A percentile compares a stretch with the other conserved stretches of the same genome.
phyloP scores from a whole-genome alignment of 805 yeast species.

The Candida schatavii region DNA sequence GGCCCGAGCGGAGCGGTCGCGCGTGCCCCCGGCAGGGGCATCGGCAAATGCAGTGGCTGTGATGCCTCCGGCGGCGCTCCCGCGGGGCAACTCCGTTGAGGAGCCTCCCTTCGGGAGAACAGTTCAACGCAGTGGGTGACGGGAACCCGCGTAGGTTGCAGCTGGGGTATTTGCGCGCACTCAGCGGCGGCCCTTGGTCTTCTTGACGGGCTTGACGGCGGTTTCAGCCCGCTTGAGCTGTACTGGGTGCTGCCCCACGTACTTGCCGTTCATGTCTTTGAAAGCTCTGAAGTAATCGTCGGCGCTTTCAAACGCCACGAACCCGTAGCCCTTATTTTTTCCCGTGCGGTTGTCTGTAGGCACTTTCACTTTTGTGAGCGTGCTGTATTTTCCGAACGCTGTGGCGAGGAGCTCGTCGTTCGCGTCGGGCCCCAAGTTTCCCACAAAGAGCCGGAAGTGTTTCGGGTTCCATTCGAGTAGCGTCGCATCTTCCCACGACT shows the following conservation, averaged over 20 bases:
- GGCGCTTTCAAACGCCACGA: constrained; percentile 63
- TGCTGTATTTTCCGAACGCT: constrained; percentile 52
- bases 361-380: constrained; percentile 57
- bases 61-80: no score
- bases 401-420: constrained; percentile 52
- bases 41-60: no score
- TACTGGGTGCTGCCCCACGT: constrained; percentile 72
- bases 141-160: no score
- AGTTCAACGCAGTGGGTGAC: no score
- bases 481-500: constrained; percentile 46
- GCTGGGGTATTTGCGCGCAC: neutral
- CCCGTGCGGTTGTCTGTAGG: constrained; percentile 49
- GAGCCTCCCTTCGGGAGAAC: no score
- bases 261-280: constrained; percentile 74
- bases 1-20: no score
- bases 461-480: constrained; percentile 64
- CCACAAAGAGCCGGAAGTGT: constrained; percentile 72
- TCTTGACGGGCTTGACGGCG: constrained; percentile 18
- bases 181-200: constrained; percentile 5
- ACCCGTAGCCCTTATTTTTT: constrained; percentile 67
- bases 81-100: no score
- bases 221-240: constrained; percentile 62
- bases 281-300: constrained; percentile 70
- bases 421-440: constrained; percentile 69
- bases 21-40: no score